Conservation (phyloP, 2,329 filamentous ascomycete genomes). For the Rhynchosporium agropyri region DNA sequence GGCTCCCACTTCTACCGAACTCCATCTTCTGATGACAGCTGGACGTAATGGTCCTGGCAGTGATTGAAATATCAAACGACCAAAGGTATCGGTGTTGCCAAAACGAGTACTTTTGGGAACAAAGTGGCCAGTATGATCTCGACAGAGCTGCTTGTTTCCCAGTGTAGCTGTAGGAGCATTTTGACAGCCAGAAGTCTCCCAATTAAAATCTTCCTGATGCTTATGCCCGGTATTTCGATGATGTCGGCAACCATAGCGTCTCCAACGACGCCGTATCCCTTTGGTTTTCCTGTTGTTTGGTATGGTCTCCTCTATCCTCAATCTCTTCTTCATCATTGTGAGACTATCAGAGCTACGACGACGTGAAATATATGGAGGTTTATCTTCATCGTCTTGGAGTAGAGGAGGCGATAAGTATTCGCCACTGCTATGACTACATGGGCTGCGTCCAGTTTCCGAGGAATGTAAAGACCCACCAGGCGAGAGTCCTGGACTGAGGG, state of each 20-base stretch:
- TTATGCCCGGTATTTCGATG: conserved; percentile 10
- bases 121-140: conserved; percentile 12
- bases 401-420: conserved; percentile 24
- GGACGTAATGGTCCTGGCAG: conserved; percentile 17
- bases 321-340: conserved; percentile 28
- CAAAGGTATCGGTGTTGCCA: conserved; percentile 16
- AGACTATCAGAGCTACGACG: conserved; percentile 28
- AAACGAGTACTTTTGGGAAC: conserved; percentile 8
- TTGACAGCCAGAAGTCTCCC: conserved; percentile 23
- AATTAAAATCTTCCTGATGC: conserved; percentile 13
- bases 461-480: conserved; percentile 25
- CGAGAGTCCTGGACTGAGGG: conserved; percentile 20
- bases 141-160: conserved; percentile 20
- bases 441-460: conserved; percentile 20
- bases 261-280: background rate
- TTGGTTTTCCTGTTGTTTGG: conserved; percentile 16
- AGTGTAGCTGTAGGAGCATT: conserved; percentile 27
- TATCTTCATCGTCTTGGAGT: conserved; percentile 17
- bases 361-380: conserved; percentile 31
- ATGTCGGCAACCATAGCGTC: conserved; percentile 19
- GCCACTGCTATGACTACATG: conserved; percentile 27
- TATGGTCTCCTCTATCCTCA: conserved; percentile 24
- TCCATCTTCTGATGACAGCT: conserved; percentile 34
- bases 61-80: conserved; percentile 6
- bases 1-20: conserved; percentile 34